Evolutionary conservation across 495 filamentous ascomycete genomes (phyloP).

Genomic region (Peziza echinospora): DNA sequence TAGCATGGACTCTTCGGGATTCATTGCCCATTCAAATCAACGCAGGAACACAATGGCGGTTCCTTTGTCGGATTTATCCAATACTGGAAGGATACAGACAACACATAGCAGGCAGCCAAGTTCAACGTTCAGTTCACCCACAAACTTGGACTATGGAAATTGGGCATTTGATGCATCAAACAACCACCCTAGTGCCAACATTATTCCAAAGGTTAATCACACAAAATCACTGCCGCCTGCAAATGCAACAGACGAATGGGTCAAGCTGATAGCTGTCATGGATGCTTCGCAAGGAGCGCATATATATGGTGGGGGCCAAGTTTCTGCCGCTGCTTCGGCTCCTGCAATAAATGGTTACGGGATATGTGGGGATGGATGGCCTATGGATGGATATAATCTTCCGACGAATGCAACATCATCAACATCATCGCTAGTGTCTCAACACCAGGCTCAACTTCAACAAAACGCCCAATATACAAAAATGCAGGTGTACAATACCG

Average conservation of each 20-base stretch:
- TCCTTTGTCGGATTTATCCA: background rate
- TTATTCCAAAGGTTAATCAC: background rate
- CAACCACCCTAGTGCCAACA: background rate
- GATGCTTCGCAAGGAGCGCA: background rate
- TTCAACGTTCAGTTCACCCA: background rate
- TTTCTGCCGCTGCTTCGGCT: background rate
- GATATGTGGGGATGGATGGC: background rate
- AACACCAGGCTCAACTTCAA: too few species aligned
- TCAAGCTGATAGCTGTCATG: background rate
- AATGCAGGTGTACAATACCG: background rate
- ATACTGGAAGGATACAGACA: background rate
- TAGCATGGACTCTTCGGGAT: background rate
- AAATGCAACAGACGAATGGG: background rate
- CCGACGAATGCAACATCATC: too few species aligned
- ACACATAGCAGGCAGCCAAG: background rate
- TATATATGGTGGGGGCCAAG: background rate
- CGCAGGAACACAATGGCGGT: background rate
- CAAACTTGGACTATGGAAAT: background rate
- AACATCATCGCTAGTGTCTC: background rate
- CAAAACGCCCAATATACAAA: background rate
- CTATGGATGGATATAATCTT: background rate
- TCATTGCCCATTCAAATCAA: background rate
- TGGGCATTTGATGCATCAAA: background rate
- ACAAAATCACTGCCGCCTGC: background rate
- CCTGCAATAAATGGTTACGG: background rate